Conservation (phyloP, 1,284 basidiomycete genomes). For the Rhodofomes roseus region DNA sequence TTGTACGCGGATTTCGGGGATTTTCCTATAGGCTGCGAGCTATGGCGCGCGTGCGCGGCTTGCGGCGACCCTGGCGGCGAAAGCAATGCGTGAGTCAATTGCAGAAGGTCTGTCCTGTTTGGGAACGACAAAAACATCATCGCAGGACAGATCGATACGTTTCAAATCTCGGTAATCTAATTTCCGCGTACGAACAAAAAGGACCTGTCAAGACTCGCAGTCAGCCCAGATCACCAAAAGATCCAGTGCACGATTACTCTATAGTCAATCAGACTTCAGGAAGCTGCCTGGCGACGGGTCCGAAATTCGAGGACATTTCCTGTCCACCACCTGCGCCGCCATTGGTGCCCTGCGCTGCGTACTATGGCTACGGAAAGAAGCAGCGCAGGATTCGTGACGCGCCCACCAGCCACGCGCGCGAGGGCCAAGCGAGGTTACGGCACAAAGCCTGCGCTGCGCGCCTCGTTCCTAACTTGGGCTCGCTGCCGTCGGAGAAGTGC, state of each 20-base stretch:
- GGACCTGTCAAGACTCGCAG: not conserved
- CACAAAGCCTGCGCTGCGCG: not conserved
- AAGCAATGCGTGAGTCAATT: slow-evolving; percentile 6
- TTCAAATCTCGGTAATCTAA: slow-evolving; percentile 11
- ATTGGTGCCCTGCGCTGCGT: slow-evolving; percentile 3
- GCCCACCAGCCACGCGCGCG: not conserved
- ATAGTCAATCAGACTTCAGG: slow-evolving; percentile 10
- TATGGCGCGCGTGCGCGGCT: not conserved
- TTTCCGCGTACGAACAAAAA: slow-evolving; percentile 3
- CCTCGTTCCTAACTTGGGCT: not conserved
- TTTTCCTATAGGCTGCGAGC: slow-evolving; percentile 5
- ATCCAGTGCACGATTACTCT: slow-evolving; percentile 7
- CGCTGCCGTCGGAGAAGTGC: slow-evolving; percentile 1
- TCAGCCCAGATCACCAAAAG: slow-evolving; percentile 4
- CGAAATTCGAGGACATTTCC: slow-evolving; percentile 10
- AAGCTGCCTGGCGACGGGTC: slow-evolving; percentile 8
- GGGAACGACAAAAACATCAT: slow-evolving; percentile 3
- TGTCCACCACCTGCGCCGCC: not conserved
- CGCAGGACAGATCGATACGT: slow-evolving; percentile 6
- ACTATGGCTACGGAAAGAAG: not conserved
- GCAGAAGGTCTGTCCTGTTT: not conserved
- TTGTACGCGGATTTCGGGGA: slow-evolving; percentile 3
- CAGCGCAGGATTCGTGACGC: not conserved
- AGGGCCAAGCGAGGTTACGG: not conserved
- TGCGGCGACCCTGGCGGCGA: slow-evolving; percentile 4